Evolutionary conservation across 2,329 filamentous ascomycete genomes (phyloP).

Genomic region (Cadophora luteo-olivacea): DNA sequence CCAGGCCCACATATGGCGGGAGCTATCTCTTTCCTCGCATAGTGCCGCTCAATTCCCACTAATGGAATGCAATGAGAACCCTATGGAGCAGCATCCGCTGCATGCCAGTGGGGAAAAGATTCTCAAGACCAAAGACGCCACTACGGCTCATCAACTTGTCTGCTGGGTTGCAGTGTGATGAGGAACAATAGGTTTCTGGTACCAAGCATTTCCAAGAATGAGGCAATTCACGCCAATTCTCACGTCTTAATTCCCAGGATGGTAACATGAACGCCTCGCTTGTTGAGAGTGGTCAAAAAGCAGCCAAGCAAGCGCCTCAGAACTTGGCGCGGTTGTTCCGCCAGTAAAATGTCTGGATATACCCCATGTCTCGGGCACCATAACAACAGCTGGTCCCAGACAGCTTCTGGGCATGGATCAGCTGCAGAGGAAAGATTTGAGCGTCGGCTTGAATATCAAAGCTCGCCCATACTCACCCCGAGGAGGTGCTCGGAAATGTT

Average conservation of each 20-base stretch:
- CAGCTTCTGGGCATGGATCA: not conserved
- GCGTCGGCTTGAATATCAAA: not conserved
- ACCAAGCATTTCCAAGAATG: constrained; percentile 17
- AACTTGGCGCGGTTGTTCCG: constrained; percentile 11
- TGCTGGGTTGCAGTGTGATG: not conserved
- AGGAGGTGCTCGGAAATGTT: constrained; percentile 7
- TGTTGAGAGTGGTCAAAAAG: constrained; percentile 2
- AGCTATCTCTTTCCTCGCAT: not conserved
- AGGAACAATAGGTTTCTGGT: not conserved
- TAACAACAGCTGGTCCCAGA: not conserved
- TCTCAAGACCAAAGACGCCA: constrained; percentile 10
- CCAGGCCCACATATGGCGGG: not conserved
- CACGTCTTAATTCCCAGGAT: constrained; percentile 17
- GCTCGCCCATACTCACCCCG: not conserved
- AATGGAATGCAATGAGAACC: not conserved
- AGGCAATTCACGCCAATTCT: constrained; percentile 10
- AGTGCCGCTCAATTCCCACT: not conserved
- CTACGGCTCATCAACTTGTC: not conserved
- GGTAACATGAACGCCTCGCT: constrained; percentile 4
- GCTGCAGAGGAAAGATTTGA: constrained; percentile 1
- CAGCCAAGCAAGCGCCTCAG: constrained; percentile 8
- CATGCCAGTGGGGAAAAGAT: not conserved
- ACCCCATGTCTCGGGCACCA: constrained; percentile 8
- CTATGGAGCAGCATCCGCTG: constrained; percentile 2
- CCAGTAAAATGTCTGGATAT: not conserved